phyloP scores from a whole-genome alignment of 352 stramenopile genomes.

The Phytophthora kernoviae region DNA sequence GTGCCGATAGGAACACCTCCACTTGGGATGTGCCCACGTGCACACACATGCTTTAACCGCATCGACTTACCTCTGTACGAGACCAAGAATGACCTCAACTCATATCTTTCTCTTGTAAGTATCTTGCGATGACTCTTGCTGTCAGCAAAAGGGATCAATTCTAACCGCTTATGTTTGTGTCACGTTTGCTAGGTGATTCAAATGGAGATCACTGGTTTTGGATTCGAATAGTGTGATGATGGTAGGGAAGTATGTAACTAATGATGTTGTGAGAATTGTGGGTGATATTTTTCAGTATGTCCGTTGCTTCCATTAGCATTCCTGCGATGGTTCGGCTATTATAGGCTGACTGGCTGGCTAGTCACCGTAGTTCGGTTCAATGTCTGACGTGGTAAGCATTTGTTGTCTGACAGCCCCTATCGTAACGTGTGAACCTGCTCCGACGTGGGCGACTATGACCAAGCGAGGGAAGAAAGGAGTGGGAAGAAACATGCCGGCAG shows the following conservation, averaged over 20 bases:
- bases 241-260: conserved; percentile 28
- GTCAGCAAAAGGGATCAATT: background rate
- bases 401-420: conserved; percentile 7
- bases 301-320: background rate
- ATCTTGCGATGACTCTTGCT: background rate
- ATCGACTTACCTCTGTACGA: conserved; percentile 86
- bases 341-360: conserved; percentile 14
- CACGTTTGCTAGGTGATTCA: conserved; percentile 63
- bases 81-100: conserved; percentile 85
- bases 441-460: conserved; percentile 15
- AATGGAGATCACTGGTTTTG: conserved; percentile 85
- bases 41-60: conserved; percentile 91
- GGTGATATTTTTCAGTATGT: background rate
- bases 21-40: conserved; percentile 71
- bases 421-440: conserved; percentile 5
- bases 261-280: conserved; percentile 8
- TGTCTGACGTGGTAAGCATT: conserved; percentile 4
- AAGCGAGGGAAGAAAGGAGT: conserved; percentile 25
- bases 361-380: conserved; percentile 4
- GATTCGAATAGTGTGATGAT: conserved; percentile 55
- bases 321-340: conserved; percentile 14
- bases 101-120: conserved; percentile 79
- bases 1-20: conserved; percentile 49
- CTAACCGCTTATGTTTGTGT: conserved; percentile 37
- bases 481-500: conserved; percentile 14